phyloP scores from a whole-genome alignment of 1,284 basidiomycete genomes.

The Tylopilus sp. region DNA sequence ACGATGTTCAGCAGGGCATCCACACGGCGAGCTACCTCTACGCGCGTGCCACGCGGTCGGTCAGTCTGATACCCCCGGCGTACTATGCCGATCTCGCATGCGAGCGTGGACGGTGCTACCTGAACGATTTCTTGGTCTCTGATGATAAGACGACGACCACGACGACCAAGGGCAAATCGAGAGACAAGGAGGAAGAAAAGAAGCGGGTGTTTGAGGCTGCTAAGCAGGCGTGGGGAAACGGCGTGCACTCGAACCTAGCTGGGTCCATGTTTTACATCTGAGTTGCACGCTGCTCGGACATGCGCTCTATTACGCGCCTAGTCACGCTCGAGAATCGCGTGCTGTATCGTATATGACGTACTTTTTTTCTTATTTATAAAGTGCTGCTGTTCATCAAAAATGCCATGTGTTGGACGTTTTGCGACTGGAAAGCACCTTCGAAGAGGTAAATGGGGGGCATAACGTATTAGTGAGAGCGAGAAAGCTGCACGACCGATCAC shows the following conservation, averaged over 20 bases:
- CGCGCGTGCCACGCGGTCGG: constrained; percentile 72
- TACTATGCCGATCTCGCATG: constrained; percentile 78
- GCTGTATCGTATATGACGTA: background rate
- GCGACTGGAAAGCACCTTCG: background rate
- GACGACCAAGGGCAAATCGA: constrained; percentile 20
- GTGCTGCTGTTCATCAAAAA: background rate
- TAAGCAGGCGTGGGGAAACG: constrained; percentile 54
- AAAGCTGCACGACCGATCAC: background rate
- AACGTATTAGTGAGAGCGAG: background rate
- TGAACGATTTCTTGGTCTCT: constrained; percentile 59
- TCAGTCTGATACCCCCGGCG: constrained; percentile 70
- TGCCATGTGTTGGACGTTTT: background rate
- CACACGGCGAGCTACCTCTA: constrained; percentile 65
- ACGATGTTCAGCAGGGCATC: constrained; percentile 66
- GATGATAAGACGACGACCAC: constrained; percentile 43
- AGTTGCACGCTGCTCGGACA: constrained; percentile 20
- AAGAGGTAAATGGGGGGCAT: background rate
- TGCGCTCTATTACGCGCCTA: background rate
- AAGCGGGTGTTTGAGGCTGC: constrained; percentile 49
- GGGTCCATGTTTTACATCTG: constrained; percentile 74
- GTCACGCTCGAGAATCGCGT: background rate
- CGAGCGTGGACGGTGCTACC: constrained; percentile 65
- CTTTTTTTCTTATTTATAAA: background rate
- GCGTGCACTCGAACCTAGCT: constrained; percentile 55
- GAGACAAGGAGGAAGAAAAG: constrained; percentile 40